Evolutionary conservation across 2,329 filamentous ascomycete genomes (phyloP).

Genomic region (Colletotrichum somersetense): DNA sequence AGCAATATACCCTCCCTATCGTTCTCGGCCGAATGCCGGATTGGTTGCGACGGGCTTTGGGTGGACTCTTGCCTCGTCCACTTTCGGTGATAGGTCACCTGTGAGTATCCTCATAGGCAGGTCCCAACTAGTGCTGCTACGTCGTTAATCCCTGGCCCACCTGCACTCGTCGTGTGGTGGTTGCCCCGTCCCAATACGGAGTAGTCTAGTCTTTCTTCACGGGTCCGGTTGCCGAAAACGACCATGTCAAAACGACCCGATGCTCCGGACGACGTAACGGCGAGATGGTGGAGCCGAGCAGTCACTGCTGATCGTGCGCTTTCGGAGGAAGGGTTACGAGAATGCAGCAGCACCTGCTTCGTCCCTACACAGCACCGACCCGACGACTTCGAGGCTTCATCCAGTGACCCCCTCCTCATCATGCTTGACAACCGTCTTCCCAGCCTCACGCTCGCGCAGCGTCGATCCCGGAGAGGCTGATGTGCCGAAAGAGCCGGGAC

Average conservation of each 20-base stretch:
- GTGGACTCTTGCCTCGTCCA: slow-evolving; percentile 11
- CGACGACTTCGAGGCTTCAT: neutral
- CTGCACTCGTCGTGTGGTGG: neutral
- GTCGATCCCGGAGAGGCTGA: slow-evolving; percentile 1
- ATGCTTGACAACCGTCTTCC: neutral
- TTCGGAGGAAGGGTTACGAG: neutral
- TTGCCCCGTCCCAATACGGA: neutral
- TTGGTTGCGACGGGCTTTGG: neutral
- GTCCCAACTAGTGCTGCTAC: neutral
- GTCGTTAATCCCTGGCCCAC: neutral
- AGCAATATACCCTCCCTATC: neutral
- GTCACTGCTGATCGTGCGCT: neutral
- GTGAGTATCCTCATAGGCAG: neutral
- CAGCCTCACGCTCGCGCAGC: neutral
- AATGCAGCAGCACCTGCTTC: neutral
- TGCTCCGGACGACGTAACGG: neutral
- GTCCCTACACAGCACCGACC: neutral
- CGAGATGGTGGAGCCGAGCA: neutral
- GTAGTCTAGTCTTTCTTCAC: neutral
- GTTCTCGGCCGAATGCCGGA: neutral
- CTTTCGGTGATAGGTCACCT: slow-evolving; percentile 16
- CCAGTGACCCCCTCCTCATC: neutral
- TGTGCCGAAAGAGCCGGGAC: neutral
- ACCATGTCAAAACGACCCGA: neutral
- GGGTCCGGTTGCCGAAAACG: slow-evolving; percentile 1